Base-by-base conservation (phyloP, 495 filamentous ascomycete species). In the Penicillium pancosmium region DNA sequence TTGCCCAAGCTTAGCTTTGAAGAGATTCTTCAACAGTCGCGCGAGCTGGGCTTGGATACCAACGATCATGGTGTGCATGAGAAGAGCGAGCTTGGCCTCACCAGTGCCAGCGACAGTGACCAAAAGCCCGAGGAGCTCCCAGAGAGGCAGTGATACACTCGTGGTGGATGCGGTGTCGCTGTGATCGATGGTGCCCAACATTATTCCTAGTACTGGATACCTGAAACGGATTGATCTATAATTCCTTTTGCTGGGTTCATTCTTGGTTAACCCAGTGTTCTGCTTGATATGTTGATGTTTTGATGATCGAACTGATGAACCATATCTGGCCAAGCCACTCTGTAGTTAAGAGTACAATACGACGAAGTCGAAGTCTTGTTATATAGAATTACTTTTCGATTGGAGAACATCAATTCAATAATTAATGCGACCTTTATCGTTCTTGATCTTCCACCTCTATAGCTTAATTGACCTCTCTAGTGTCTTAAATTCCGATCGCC, bases 1-100 rank as follows among this genome's bases (percentile, higher is more conserved):
- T 18, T 77, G 57, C 74, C 74, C 50, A 77, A 77, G 74, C 74
- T 77, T 54, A 59, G 55, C 34, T 34, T 66, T 31, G 66, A 61
- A 13, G 62, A 77, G 60, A 75, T 77, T 46, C 59, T 52, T 38
- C 61, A 72, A 49, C 64, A 67, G 57, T 63, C 65, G 49, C 47
- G 48, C 27, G 72, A 73, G 56, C 55, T 76, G 3, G 73, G 73
- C 41, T 56, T 76, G 19, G 46, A 48, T 27, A 48, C 46, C 46
- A 66, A 68, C 40, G n/a, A 50, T 2, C 41, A 56, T 7, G 65
- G 68, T n/a, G 62, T 63, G 53, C 52, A 36, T 27, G 67, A 73
- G 63, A 75, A 75, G 69, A 61, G 50, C 5, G 71, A 75, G 64
- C 60, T 64, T 34, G 72, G 56, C 44, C 48, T 68, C 62, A 74